Conservation (phyloP, 1,139 yeast genomes). For the Yamadazyma buinensis region DNA sequence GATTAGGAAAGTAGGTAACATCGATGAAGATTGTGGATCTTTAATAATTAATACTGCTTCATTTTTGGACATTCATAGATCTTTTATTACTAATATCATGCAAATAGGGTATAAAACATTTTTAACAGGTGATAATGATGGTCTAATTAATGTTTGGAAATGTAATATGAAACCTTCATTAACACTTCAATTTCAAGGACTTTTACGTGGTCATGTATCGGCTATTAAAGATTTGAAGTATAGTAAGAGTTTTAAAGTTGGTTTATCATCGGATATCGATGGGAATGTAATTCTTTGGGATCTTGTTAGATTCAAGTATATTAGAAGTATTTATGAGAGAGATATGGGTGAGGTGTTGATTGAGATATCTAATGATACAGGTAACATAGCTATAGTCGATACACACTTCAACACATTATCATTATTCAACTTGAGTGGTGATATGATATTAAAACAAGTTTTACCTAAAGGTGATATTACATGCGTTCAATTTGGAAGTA, state of each 20-base stretch:
- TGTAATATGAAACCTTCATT: conserved; percentile 22
- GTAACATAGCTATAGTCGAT: conserved; percentile 43
- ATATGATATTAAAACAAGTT: conserved; percentile 21
- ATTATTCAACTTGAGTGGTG: conserved; percentile 56
- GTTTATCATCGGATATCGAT: conserved; percentile 46
- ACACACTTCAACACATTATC: conserved; percentile 19
- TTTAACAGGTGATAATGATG: conserved; percentile 54
- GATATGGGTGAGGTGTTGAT: conserved; percentile 21
- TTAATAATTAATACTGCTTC: conserved; percentile 38
- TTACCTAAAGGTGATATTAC: conserved; percentile 18
- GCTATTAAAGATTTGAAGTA: conserved; percentile 39
- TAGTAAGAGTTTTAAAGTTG: conserved; percentile 48
- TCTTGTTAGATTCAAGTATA: conserved; percentile 43
- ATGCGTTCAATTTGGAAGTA: conserved; percentile 30
- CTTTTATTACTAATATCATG: conserved; percentile 31
- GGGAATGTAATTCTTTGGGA: conserved; percentile 63
- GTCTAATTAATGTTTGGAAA: conserved; percentile 56
- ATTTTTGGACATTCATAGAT: conserved; percentile 39
- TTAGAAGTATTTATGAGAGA: conserved; percentile 34
- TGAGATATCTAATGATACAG: conserved; percentile 54
- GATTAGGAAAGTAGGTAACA: conserved; percentile 30
- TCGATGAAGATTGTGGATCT: conserved; percentile 29
- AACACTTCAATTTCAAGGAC: conserved; percentile 39
- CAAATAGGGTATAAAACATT: conserved; percentile 37
- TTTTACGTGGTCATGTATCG: conserved; percentile 53